Percentiles rank a stretch among this genome's conserved stretches.
Evolutionary conservation across 768 basidiomycete species (phyloP).

Genomic region (Boletus tylopilopsis): DNA sequence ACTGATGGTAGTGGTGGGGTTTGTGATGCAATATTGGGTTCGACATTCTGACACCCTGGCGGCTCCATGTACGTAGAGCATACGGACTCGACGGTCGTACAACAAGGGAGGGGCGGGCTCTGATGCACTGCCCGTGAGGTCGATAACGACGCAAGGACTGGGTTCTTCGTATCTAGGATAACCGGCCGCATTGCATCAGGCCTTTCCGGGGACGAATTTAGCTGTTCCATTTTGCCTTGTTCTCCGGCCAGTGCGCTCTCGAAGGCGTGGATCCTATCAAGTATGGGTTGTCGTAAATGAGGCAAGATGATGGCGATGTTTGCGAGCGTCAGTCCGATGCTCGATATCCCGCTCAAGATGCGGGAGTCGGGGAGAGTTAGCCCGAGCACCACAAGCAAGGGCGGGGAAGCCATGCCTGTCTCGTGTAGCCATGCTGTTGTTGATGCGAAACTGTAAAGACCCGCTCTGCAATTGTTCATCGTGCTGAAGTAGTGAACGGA

Average conservation of each 20-base stretch:
- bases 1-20: not conserved
- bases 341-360: conserved; percentile 22
- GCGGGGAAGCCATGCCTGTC: conserved; percentile 24
- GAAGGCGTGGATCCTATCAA: conserved; percentile 7
- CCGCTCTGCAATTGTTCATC: conserved; percentile 26
- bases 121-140: not conserved
- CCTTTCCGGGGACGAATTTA: not conserved
- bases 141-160: not conserved
- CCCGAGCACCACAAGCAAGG: conserved; percentile 20
- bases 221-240: not conserved
- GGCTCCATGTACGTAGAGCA: not conserved
- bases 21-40: not conserved
- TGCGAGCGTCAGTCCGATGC: conserved; percentile 24
- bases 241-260: not conserved
- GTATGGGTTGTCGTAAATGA: conserved; percentile 19
- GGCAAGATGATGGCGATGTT: conserved; percentile 25
- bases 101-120: not conserved
- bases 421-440: conserved; percentile 20
- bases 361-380: conserved; percentile 27
- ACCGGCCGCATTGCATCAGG: not conserved
- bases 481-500: conserved; percentile 3
- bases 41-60: not conserved
- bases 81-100: not conserved
- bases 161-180: not conserved
- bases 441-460: conserved; percentile 24